phyloP scores from a whole-genome alignment of 805 yeast species.

The Wickerhamomyces queroliae region DNA sequence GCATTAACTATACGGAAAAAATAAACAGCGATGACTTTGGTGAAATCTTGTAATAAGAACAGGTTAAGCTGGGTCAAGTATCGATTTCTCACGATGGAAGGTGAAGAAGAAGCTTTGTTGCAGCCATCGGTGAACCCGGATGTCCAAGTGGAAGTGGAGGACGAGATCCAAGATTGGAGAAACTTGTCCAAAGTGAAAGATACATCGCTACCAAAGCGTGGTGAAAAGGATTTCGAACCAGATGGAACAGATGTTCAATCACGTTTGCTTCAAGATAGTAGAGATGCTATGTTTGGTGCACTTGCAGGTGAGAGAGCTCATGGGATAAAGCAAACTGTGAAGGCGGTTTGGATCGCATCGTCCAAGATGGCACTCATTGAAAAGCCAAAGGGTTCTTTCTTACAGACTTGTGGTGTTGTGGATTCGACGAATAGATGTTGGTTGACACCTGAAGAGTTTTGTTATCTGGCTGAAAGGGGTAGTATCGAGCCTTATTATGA shows the following conservation, averaged over 20 bases:
- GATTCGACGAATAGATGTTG: conserved; percentile 42
- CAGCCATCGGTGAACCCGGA: neutral
- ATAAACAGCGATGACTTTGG: too few species aligned
- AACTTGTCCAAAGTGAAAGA: conserved; percentile 24
- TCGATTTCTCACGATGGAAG: too few species aligned
- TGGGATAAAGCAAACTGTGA: conserved; percentile 40
- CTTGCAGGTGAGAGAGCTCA: conserved; percentile 44
- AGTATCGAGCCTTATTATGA: conserved; percentile 37
- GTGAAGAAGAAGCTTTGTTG: conserved; percentile 1
- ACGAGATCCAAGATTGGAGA: conserved; percentile 51
- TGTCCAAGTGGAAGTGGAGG: conserved; percentile 27
- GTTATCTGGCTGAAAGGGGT: conserved; percentile 82
- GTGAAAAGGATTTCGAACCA: conserved; percentile 84
- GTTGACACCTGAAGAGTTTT: conserved; percentile 60
- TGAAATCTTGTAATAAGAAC: too few species aligned
- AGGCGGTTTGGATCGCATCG: conserved; percentile 41
- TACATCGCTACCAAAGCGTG: conserved; percentile 51
- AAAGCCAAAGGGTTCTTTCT: conserved; percentile 65
- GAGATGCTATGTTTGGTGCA: conserved; percentile 70
- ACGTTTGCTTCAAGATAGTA: conserved; percentile 41
- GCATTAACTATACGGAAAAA: too few species aligned
- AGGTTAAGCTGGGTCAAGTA: too few species aligned
- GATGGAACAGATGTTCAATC: conserved; percentile 60
- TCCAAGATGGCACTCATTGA: conserved; percentile 30
- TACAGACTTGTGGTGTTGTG: conserved; percentile 65